Conservation (phyloP, 108 stramenopile genomes). For the Pinguiococcus pyrenoidosus region DNA sequence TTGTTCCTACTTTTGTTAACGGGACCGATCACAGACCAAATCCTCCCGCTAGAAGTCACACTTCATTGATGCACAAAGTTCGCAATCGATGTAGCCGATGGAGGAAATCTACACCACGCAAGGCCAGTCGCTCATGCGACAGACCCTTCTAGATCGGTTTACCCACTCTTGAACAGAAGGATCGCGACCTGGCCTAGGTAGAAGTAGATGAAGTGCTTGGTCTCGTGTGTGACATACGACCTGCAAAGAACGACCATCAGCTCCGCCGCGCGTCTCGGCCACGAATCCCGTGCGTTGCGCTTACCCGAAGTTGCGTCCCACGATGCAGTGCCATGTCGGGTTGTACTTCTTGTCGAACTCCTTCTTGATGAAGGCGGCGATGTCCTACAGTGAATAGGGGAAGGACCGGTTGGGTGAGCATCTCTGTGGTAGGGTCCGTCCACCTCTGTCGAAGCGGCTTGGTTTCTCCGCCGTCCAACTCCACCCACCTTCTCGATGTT, state of each 20-base stretch:
- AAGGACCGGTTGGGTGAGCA: too few species aligned
- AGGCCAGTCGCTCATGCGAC: neutral
- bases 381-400: slow-evolving; percentile 39
- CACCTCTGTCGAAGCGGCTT: too few species aligned
- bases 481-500: slow-evolving; percentile 91
- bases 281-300: neutral
- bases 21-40: too few species aligned
- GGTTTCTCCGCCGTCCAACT: too few species aligned
- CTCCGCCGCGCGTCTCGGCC: neutral
- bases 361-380: slow-evolving; percentile 98
- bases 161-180: slow-evolving; percentile 96
- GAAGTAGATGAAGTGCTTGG: slow-evolving; percentile 99
- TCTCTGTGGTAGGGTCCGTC: too few species aligned
- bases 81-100: too few species aligned
- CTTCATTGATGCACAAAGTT: too few species aligned
- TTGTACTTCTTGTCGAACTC: slow-evolving; percentile 99
- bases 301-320: slow-evolving; percentile 38
- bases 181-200: slow-evolving; percentile 98
- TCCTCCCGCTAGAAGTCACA: too few species aligned
- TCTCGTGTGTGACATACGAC: slow-evolving; percentile 88
- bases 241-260: slow-evolving; percentile 53
- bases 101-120: too few species aligned
- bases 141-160: too few species aligned
- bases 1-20: too few species aligned
- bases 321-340: slow-evolving; percentile 90